Evolutionary conservation across 192 early-diverging fungal species (phyloP).

Genomic region (Coemansia sp.): DNA sequence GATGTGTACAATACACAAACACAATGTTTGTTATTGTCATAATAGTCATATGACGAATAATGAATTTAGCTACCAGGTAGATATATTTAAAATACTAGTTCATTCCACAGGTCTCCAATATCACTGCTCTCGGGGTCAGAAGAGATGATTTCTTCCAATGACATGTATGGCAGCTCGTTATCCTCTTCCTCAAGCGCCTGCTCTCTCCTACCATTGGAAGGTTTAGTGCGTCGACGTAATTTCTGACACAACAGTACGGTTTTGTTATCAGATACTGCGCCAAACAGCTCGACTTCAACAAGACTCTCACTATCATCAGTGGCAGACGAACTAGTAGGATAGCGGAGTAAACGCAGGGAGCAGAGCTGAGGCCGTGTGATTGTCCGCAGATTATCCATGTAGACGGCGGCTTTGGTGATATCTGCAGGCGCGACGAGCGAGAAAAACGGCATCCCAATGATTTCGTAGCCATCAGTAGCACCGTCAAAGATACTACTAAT

Average conservation of each 20-base stretch:
- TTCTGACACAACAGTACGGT: constrained; percentile 45
- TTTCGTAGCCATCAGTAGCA: constrained; percentile 39
- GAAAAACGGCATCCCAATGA: constrained; percentile 35
- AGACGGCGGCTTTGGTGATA: constrained; percentile 34
- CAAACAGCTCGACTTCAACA: constrained; percentile 42
- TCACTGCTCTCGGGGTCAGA: constrained; percentile 42
- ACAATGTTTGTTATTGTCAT: too few relatives aligned
- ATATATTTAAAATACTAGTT: constrained; percentile 25
- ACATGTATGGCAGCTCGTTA: constrained; percentile 26
- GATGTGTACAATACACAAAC: too few relatives aligned
- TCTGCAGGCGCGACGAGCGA: constrained; percentile 32
- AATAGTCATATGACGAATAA: too few relatives aligned
- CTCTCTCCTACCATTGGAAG: background rate
- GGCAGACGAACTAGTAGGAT: constrained; percentile 9
- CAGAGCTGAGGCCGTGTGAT: constrained; percentile 36
- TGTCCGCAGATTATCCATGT: constrained; percentile 25
- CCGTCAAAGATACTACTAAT: constrained; percentile 38
- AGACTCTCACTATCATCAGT: background rate
- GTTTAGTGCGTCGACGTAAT: background rate
- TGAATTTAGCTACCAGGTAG: background rate
- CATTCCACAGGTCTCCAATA: constrained; percentile 27
- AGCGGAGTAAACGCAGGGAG: constrained; percentile 12
- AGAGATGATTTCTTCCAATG: constrained; percentile 42
- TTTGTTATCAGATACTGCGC: constrained; percentile 38
- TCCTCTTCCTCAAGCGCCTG: background rate